Evolutionary conservation across 257 asterid genomes (phyloP), one percentile per base, ranked within the genome.

Genomic region (Phtheirospermum japonicum): DNA sequence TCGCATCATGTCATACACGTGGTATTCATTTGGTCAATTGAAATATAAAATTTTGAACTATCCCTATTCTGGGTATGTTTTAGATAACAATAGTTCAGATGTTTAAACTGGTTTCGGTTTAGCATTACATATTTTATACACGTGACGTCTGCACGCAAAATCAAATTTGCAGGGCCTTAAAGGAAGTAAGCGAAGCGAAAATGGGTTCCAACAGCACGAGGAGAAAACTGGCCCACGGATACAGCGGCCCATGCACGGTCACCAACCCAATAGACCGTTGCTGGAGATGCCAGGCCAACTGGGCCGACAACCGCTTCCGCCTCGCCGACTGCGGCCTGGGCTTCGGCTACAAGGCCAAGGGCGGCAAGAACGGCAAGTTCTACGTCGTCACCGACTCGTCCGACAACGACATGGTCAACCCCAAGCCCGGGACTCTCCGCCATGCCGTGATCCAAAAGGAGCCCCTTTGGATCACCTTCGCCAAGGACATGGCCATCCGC

Each of bases 281-380:
- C 66, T 90, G 98, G 96, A 70, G 98, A 37, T 90, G 98, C 77
- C 70, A 84, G 8, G 50, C 69, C 6, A 60, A 88, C 7, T 88
- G 98, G 98, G 94, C 82, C 0, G 4, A 54, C 0, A 75, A 85
- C 73, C 71, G 98, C 10, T 72, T 76, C 67, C 68, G 89, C 50
- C 67, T 88, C n/a, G 96, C 98, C 0, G 94, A 79, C 58, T 90
- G 98, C 55, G 91, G 32, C 0, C 8, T 85, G n/a, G 98, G 98
- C 2, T 90, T 88, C 63, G 95, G 92, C 1, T 53, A 60, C 65
- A 76, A 74, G 42, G 75, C 98, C 4, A 85, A 54, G 60, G 98
- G 96, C 0, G 98, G 98, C 6, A 90, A 82, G 64, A 37, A 63
- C 18, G 98, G 96, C 0, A 5, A 5, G 0, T 43, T 79, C 67